Evolutionary conservation across 2,329 filamentous ascomycete species (phyloP).

Genomic region (Torrubiella hemipterigena): DNA sequence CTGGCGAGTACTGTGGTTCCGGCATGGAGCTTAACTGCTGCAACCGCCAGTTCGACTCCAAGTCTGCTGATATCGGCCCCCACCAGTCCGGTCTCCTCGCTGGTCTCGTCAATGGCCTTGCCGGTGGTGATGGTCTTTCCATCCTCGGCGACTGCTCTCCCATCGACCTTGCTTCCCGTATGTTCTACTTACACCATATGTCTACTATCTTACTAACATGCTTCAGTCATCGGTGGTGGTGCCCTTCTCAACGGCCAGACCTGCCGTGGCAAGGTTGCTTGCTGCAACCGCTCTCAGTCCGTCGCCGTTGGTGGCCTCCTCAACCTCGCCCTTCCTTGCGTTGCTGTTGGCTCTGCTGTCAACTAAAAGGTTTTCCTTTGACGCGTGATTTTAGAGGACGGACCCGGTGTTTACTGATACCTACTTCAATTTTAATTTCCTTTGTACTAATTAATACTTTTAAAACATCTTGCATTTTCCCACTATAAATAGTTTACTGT

Average conservation of each 20-base stretch:
- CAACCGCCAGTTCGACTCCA: background rate
- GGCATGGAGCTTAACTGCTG: background rate
- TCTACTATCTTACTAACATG: background rate
- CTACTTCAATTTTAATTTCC: no score
- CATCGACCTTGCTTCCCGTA: background rate
- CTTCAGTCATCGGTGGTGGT: background rate
- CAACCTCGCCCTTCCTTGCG: conserved; percentile 1
- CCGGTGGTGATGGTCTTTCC: background rate
- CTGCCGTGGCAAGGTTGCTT: conserved; percentile 1
- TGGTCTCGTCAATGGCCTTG: background rate
- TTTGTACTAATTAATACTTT: no score
- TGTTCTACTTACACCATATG: no score
- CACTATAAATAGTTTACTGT: no score
- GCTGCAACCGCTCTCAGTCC: background rate
- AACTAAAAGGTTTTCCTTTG: no score
- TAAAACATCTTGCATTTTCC: no score
- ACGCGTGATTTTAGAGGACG: no score
- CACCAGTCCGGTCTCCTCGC: background rate
- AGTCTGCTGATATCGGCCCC: no score
- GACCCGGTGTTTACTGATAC: no score
- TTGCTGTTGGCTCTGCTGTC: conserved; percentile 1
- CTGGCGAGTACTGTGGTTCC: background rate
- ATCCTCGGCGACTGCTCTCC: background rate
- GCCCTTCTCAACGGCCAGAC: background rate
- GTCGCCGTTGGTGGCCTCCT: background rate